Percentiles rank a stretch among this genome's conserved stretches.
Evolutionary conservation across 176 grass and related monocot species (phyloP).

Genomic region (Phoenix roebelenii): DNA sequence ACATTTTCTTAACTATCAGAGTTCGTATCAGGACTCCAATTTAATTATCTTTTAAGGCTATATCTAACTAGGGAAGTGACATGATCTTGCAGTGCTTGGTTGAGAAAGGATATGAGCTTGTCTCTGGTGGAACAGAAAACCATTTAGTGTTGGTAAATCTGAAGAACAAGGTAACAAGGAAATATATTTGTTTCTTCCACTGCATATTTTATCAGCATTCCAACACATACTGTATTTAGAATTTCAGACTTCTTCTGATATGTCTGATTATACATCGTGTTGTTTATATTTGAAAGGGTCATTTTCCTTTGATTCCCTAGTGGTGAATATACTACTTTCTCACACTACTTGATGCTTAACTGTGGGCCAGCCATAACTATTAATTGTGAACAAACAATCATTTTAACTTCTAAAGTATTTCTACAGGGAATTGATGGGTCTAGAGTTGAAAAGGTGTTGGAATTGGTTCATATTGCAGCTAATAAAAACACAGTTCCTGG

Average conservation of each 20-base stretch:
- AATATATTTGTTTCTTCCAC: constrained; percentile 8
- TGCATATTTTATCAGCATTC: background rate
- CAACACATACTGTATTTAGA: no score
- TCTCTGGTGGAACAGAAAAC: constrained; percentile 96
- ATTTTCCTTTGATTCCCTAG: no score
- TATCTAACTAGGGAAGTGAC: constrained; percentile 11
- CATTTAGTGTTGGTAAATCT: constrained; percentile 99
- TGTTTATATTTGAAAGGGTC: no score
- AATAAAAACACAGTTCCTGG: constrained; percentile 99
- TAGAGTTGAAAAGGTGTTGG: constrained; percentile 89
- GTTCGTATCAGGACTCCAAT: no score
- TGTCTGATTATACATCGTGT: no score
- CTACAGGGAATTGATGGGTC: constrained; percentile 90
- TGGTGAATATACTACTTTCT: no score
- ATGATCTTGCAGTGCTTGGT: constrained; percentile 47
- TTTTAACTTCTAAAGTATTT: constrained; percentile 15
- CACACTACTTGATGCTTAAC: background rate
- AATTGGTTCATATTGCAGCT: constrained; percentile 94
- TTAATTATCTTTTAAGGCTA: background rate
- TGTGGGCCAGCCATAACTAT: background rate
- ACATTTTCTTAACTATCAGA: no score
- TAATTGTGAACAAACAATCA: background rate
- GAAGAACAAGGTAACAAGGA: constrained; percentile 73
- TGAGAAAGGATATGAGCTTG: constrained; percentile 83
- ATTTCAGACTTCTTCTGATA: no score